Conservation (phyloP, 192 early-diverging fungal species). For the Paraglomus brasilianum region DNA sequence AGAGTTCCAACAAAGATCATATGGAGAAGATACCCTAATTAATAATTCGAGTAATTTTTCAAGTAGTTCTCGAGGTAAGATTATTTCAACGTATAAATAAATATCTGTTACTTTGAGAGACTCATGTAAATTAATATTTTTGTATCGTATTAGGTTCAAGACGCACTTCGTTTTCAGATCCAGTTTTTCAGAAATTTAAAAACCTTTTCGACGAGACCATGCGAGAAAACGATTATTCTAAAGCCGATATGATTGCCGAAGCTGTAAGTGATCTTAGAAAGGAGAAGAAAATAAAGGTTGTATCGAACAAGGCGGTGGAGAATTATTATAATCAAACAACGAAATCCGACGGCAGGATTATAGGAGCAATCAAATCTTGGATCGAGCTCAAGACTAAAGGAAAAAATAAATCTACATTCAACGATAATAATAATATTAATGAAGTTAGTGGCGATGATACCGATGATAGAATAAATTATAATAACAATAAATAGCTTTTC, state of each 20-base stretch:
- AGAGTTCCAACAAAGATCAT: too few relatives aligned
- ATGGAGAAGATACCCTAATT: too few relatives aligned
- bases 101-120: slow-evolving; percentile 22
- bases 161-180: slow-evolving; percentile 7
- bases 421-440: slow-evolving; percentile 12
- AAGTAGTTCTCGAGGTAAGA: neutral
- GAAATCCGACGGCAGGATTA: too few relatives aligned
- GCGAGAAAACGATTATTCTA: too few relatives aligned
- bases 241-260: too few relatives aligned
- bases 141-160: slow-evolving; percentile 16
- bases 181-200: too few relatives aligned
- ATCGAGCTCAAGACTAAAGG: slow-evolving; percentile 16
- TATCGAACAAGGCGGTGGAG: too few relatives aligned
- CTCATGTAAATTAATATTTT: slow-evolving; percentile 22
- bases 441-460: neutral
- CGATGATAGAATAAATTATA: neutral
- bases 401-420: slow-evolving; percentile 16
- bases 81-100: slow-evolving; percentile 2
- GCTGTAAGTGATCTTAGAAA: too few relatives aligned
- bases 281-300: too few relatives aligned
- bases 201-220: too few relatives aligned
- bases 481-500: slow-evolving; percentile 15
- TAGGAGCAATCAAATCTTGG: slow-evolving; percentile 6
- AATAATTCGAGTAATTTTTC: neutral
- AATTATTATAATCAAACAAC: too few relatives aligned